These are phyloP conservation scores for Cryptococcus sp. DNA, from an alignment of 1,284 basidiomycete species.

Conservation along the genomic window DNA sequence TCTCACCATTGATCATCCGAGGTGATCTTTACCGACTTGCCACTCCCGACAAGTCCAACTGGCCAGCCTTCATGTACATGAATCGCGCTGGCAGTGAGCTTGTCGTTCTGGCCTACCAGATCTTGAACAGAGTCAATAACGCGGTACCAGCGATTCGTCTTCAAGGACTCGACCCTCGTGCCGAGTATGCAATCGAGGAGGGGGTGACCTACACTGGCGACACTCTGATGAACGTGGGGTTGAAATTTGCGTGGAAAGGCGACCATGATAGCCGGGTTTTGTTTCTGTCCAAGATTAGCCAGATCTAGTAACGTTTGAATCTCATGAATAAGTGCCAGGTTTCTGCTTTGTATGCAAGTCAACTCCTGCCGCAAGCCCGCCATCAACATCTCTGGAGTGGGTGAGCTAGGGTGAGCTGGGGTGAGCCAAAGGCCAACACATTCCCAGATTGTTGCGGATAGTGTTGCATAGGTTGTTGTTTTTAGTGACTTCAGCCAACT, in stretches of 20 bases:
- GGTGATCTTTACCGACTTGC: constrained; percentile 29
- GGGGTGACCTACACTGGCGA: constrained; percentile 6
- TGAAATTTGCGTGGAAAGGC: constrained; percentile 5
- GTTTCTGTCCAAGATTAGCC: constrained; percentile 1
- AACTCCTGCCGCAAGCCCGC: no score
- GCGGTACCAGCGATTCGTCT: constrained; percentile 12
- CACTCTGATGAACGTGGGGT: constrained; percentile 13
- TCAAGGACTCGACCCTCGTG: constrained; percentile 13
- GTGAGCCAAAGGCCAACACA: no score
- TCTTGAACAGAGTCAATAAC: constrained; percentile 1
- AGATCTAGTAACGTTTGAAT: no score
- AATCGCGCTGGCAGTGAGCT: constrained; percentile 5
- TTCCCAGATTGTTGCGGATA: no score
- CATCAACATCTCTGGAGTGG: no score
- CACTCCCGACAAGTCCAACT: constrained; percentile 17
- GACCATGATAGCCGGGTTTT: constrained; percentile 16
- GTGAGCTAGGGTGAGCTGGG: no score
- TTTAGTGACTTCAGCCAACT: no score
- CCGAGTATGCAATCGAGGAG: constrained; percentile 16
- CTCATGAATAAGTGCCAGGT: no score
- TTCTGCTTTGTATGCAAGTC: no score
- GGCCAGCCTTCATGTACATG: constrained; percentile 25
- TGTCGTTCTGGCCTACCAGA: constrained; percentile 17
- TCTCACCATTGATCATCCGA: constrained; percentile 21
- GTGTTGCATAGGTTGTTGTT: no score